Evolutionary conservation across 345 rosid genomes (phyloP).

Genomic region (Ceriops zippeliana): DNA sequence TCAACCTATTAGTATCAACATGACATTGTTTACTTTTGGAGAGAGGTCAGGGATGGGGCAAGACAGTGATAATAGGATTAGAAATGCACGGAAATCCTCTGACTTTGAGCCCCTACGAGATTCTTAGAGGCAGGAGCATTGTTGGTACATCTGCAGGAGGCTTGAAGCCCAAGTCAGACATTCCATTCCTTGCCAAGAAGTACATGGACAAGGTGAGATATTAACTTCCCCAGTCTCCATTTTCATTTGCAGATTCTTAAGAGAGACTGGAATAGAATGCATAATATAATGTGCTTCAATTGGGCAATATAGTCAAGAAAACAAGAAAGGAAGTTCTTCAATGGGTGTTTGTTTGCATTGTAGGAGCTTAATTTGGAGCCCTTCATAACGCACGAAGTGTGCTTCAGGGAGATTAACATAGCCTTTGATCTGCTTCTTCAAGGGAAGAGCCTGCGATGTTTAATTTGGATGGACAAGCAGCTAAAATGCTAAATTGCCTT

Average conservation of each 20-base stretch:
- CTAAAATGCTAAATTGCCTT: background rate
- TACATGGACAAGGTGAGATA: slow-evolving; percentile 4
- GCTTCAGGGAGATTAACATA: slow-evolving; percentile 48
- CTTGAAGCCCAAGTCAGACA: slow-evolving; percentile 50
- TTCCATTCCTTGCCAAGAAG: slow-evolving; percentile 41
- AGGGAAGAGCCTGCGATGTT: slow-evolving; percentile 53
- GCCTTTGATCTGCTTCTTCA: slow-evolving; percentile 48
- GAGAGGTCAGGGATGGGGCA: slow-evolving; percentile 53
- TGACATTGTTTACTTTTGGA: background rate
- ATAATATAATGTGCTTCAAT: background rate
- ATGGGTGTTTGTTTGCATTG: background rate
- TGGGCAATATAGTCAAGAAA: too few relatives aligned
- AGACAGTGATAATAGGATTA: slow-evolving; percentile 59
- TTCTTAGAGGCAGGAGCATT: slow-evolving; percentile 43
- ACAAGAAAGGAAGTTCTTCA: background rate
- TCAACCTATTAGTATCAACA: too few relatives aligned
- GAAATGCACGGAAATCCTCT: slow-evolving; percentile 34
- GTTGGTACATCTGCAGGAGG: slow-evolving; percentile 54
- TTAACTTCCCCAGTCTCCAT: too few relatives aligned
- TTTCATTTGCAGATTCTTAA: background rate
- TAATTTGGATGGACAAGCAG: slow-evolving; percentile 53
- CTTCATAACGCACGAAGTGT: slow-evolving; percentile 14
- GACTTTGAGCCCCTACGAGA: slow-evolving; percentile 27
- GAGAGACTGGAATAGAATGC: background rate
- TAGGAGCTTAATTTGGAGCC: slow-evolving; percentile 36